Conservation (phyloP, 139 green algal genomes). For the Micractinium conductrix region DNA sequence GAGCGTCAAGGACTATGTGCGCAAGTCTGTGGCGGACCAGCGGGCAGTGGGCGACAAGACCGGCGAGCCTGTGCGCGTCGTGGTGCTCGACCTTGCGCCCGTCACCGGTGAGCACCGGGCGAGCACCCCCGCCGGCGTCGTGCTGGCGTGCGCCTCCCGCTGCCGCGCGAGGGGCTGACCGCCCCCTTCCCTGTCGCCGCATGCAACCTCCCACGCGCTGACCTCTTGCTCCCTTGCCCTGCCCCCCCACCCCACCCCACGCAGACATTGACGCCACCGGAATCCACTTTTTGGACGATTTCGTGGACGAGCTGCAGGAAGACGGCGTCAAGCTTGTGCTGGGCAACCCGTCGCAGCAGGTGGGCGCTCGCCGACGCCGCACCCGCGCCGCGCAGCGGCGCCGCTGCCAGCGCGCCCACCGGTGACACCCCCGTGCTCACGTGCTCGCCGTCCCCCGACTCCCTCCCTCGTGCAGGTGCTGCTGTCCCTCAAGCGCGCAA, state of each 20-base stretch:
- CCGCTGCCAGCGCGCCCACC: no score
- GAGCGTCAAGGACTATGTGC: constrained; percentile 15
- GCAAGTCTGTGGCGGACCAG: not conserved
- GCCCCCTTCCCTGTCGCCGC: not conserved
- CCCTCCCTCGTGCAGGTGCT: no score
- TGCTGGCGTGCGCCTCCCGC: no score
- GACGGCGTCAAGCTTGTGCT: constrained; percentile 60
- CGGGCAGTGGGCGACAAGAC: constrained; percentile 45
- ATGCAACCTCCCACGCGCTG: not conserved
- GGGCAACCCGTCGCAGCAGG: constrained; percentile 62
- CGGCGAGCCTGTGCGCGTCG: constrained; percentile 70
- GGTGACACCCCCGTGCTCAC: no score
- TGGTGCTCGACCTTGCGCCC: constrained; percentile 54
- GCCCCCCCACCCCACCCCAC: not conserved
- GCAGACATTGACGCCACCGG: constrained; percentile 78
- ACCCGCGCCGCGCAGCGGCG: no score
- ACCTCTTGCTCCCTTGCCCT: not conserved
- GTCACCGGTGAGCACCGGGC: constrained; percentile 18
- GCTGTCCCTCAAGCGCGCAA: constrained; percentile 14
- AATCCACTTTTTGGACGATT: constrained; percentile 62
- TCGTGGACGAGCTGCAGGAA: constrained; percentile 40
- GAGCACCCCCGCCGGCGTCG: no score
- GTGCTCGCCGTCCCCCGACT: no score
- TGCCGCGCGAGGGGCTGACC: not conserved
- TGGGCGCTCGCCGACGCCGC: no score